Percentiles rank a stretch among this genome's conserved stretches.
phyloP scores from a whole-genome alignment of 73 alveolate species.

The Paramecium pentaurelia region DNA sequence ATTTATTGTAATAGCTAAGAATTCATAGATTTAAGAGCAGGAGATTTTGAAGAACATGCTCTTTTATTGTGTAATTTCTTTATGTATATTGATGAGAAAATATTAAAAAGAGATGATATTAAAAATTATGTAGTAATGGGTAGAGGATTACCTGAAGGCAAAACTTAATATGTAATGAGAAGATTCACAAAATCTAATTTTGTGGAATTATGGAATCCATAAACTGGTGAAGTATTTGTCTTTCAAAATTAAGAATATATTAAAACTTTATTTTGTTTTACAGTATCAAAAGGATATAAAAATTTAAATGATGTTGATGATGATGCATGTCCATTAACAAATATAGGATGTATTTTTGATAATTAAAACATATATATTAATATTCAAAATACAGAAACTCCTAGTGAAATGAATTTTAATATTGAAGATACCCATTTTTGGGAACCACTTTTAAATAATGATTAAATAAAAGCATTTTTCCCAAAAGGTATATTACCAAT shows the following conservation, averaged over 20 bases:
- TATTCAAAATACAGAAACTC: slow-evolving; percentile 82
- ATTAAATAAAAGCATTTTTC: slow-evolving; percentile 65
- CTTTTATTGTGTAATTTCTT: slow-evolving; percentile 95
- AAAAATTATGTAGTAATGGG: slow-evolving; percentile 92
- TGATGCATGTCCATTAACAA: slow-evolving; percentile 86
- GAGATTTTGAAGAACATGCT: slow-evolving; percentile 99
- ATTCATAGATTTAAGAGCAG: slow-evolving; percentile 93
- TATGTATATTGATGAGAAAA: slow-evolving; percentile 87
- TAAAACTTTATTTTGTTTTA: slow-evolving; percentile 73
- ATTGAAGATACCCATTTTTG: slow-evolving; percentile 80
- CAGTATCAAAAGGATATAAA: slow-evolving; percentile 80
- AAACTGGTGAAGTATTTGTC: slow-evolving; percentile 90
- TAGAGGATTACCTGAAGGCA: slow-evolving; percentile 99
- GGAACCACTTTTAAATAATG: slow-evolving; percentile 89
- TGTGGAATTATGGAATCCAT: slow-evolving; percentile 97
- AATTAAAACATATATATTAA: slow-evolving; percentile 90
- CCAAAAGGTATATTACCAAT: slow-evolving; percentile 75
- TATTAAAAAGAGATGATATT: slow-evolving; percentile 65
- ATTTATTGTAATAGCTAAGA: slow-evolving; percentile 93
- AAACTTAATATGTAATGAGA: slow-evolving; percentile 95
- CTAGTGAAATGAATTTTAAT: slow-evolving; percentile 87
- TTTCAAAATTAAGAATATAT: slow-evolving; percentile 80
- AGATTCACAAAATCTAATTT: slow-evolving; percentile 73
- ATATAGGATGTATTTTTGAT: slow-evolving; percentile 92
- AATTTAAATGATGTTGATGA: slow-evolving; percentile 73